Evolutionary conservation across 106 monocot species (phyloP).

Genomic region (Hemerocallis citrina): DNA sequence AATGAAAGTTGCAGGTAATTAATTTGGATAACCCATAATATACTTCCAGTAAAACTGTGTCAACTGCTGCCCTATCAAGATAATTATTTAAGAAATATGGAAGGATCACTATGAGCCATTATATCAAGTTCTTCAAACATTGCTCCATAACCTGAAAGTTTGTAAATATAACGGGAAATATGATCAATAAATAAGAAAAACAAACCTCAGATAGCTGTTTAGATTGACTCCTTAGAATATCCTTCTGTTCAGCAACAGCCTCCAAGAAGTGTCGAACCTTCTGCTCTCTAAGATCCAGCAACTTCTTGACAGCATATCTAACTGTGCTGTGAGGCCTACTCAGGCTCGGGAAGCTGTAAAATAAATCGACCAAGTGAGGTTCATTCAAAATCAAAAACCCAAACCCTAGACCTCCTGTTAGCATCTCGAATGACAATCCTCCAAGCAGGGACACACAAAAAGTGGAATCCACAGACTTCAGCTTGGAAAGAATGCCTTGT

Average conservation of each 20-base stretch:
- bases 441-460: conserved; percentile 71
- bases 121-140: background rate
- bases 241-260: conserved; percentile 46
- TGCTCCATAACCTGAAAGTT: background rate
- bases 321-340: conserved; percentile 70
- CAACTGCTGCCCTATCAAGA: background rate
- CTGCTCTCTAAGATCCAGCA: conserved; percentile 40
- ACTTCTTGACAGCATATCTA: conserved; percentile 66
- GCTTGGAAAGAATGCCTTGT: conserved; percentile 21
- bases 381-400: conserved; percentile 64
- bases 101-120: background rate
- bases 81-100: background rate
- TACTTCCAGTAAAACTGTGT: background rate
- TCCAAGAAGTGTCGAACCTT: conserved; percentile 29
- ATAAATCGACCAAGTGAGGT: conserved; percentile 36
- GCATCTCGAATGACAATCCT: conserved; percentile 67
- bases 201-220: conserved; percentile 50
- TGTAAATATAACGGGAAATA: background rate
- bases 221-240: conserved; percentile 34
- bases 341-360: conserved; percentile 54
- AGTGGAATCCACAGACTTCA: conserved; percentile 13
- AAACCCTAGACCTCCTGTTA: conserved; percentile 64
- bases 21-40: background rate
- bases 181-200: conserved; percentile 9
- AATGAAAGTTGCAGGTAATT: background rate